phyloP scores from a whole-genome alignment of 2,329 filamentous ascomycete genomes.

The Cytospora paraplurivora region DNA sequence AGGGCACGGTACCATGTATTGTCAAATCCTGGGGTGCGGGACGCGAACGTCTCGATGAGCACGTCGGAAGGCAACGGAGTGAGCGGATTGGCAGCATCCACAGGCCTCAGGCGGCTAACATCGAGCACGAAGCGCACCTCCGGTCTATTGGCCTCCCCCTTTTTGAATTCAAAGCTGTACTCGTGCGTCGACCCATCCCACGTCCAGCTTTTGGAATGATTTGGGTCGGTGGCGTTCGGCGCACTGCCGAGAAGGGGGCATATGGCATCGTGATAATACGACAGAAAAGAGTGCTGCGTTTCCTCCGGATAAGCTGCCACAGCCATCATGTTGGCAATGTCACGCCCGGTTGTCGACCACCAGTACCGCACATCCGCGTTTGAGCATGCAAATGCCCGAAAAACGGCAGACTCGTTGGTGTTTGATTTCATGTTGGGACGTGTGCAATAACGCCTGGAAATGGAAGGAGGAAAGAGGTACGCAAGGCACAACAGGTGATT shows the following conservation, averaged over 20 bases:
- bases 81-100: no score
- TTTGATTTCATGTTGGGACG: no score
- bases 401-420: no score
- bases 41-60: constrained; percentile 6
- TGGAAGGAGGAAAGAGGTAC: no score
- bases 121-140: constrained; percentile 21
- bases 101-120: constrained; percentile 1
- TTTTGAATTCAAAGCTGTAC: constrained; percentile 23
- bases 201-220: no score
- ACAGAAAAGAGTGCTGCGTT: constrained; percentile 3
- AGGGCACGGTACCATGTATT: no score
- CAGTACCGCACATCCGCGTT: no score
- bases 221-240: background rate
- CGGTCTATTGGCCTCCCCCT: constrained; percentile 9
- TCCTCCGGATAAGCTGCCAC: constrained; percentile 9
- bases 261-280: constrained; percentile 12
- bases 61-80: no score
- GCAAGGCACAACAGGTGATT: no score
- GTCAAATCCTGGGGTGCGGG: no score
- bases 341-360: constrained; percentile 14
- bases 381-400: no score
- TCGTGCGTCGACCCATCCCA: constrained; percentile 19
- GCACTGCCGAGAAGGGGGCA: constrained; percentile 11
- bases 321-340: constrained; percentile 13
- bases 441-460: no score